Evolutionary conservation across 1,284 basidiomycete genomes (phyloP).

Genomic region (Pseudozyma sp.): DNA sequence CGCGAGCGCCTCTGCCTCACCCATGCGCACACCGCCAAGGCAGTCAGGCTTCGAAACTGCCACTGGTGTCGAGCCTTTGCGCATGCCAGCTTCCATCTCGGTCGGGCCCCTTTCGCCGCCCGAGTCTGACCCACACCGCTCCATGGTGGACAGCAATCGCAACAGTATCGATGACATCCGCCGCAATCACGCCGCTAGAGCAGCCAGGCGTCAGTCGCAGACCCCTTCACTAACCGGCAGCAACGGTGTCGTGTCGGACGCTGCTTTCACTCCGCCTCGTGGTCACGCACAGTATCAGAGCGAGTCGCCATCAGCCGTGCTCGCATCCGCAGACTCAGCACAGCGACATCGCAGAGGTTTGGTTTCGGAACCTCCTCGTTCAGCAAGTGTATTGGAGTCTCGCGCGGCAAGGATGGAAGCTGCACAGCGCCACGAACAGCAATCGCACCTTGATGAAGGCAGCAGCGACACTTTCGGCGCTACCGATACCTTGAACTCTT

Average conservation of each 20-base stretch:
- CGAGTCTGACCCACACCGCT: slow-evolving; percentile 51
- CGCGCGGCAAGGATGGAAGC: slow-evolving; percentile 41
- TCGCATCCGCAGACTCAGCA: slow-evolving; percentile 21
- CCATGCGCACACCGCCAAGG: slow-evolving; percentile 31
- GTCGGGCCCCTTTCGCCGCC: slow-evolving; percentile 48
- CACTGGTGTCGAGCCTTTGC: slow-evolving; percentile 19
- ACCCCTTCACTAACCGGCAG: slow-evolving; percentile 16
- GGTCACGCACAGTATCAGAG: slow-evolving; percentile 26
- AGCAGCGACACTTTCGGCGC: slow-evolving; percentile 44
- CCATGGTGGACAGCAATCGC: slow-evolving; percentile 60
- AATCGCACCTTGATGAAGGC: slow-evolving; percentile 29
- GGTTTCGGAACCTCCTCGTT: slow-evolving; percentile 48
- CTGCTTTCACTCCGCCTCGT: slow-evolving; percentile 23
- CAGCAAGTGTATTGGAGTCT: slow-evolving; percentile 55
- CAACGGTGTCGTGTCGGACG: slow-evolving; percentile 36
- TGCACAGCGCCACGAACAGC: slow-evolving; percentile 38
- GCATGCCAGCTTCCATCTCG: slow-evolving; percentile 24
- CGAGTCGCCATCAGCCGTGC: slow-evolving; percentile 21
- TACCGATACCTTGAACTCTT: slow-evolving; percentile 35
- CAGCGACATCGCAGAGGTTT: slow-evolving; percentile 37
- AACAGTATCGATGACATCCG: slow-evolving; percentile 61
- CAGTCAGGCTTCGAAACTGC: slow-evolving; percentile 11
- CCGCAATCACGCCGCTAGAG: slow-evolving; percentile 56
- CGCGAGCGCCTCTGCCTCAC: slow-evolving; percentile 10
- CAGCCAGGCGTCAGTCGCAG: slow-evolving; percentile 37